Conservation (phyloP, 2,329 filamentous ascomycete species). For the Pyrenophora graminea region DNA sequence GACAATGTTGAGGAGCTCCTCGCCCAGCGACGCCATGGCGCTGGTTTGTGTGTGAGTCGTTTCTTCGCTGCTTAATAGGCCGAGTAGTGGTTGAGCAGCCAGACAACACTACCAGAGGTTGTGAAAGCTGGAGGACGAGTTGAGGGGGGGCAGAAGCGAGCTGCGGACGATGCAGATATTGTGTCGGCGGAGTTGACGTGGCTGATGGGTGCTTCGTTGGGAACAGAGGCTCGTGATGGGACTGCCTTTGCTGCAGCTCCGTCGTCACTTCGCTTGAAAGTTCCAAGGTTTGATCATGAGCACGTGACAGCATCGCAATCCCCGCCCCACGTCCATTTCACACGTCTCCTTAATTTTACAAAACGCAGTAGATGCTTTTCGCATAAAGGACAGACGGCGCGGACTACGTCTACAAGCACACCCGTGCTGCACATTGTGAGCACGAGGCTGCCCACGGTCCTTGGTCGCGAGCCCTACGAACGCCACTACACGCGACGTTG, state of each 20-base stretch:
- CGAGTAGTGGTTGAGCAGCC: constrained; percentile 29
- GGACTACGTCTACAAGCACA: constrained; percentile 9
- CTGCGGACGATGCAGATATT: constrained; percentile 9
- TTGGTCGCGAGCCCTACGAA: constrained; percentile 4
- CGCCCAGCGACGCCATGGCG: constrained; percentile 87
- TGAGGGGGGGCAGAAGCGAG: constrained; percentile 8
- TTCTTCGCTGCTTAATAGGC: constrained; percentile 25
- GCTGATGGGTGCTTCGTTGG: constrained; percentile 18
- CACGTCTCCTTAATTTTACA: constrained; percentile 31
- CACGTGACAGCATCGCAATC: constrained; percentile 14
- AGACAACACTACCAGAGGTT: constrained; percentile 26
- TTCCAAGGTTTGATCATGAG: constrained; percentile 19
- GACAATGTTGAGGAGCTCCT: constrained; percentile 92
- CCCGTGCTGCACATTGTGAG: constrained; percentile 4
- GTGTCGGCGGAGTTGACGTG: constrained; percentile 8
- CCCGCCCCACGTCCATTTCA: constrained; percentile 15
- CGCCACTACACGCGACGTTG: constrained; percentile 3
- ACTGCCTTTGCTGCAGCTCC: constrained; percentile 23
- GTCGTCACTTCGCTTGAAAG: constrained; percentile 34
- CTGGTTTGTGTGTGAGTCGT: constrained; percentile 24
- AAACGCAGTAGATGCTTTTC: constrained; percentile 10
- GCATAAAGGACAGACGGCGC: constrained; percentile 31
- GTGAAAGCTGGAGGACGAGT: constrained; percentile 9
- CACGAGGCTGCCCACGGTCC: constrained; percentile 2
- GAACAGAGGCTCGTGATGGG: constrained; percentile 32